A percentile compares a stretch with the other conserved stretches of the same genome.
Conservation (phyloP, 2,329 filamentous ascomycete species). For the Drechslerella coelobrocha region DNA sequence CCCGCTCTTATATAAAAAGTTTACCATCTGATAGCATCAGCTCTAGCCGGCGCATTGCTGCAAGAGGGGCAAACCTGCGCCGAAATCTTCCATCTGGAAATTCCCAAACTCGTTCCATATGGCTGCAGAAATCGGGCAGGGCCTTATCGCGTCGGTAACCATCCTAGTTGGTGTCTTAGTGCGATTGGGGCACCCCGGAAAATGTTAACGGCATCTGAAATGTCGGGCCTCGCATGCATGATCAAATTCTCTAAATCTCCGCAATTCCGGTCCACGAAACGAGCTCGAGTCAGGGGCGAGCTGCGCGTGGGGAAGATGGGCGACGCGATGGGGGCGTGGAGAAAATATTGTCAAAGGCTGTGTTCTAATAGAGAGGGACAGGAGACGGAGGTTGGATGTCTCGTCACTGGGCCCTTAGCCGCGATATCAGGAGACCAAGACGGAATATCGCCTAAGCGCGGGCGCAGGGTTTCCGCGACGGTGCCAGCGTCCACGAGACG, state of each 20-base stretch:
- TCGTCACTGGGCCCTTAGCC: constrained; percentile 34
- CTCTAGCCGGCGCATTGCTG: too few species aligned
- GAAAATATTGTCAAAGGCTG: not conserved
- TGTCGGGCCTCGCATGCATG: constrained; percentile 9
- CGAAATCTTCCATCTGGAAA: too few species aligned
- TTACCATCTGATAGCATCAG: not conserved
- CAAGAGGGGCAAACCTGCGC: too few species aligned
- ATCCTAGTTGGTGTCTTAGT: not conserved
- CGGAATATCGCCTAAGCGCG: constrained; percentile 27
- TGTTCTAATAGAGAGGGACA: not conserved
- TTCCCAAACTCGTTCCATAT: too few species aligned
- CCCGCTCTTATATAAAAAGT: not conserved
- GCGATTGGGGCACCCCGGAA: constrained; percentile 14
- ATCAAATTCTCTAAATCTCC: constrained; percentile 30
- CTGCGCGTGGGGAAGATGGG: not conserved
- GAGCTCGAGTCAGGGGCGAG: not conserved
- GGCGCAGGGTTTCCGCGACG: constrained; percentile 15
- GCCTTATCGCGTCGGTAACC: constrained; percentile 24
- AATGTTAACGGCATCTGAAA: constrained; percentile 22
- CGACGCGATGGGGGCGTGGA: not conserved
- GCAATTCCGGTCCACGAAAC: constrained; percentile 30
- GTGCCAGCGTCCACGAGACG: constrained; percentile 25
- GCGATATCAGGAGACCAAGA: constrained; percentile 10
- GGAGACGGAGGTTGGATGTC: constrained; percentile 14
- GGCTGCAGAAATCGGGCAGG: not conserved